phyloP scores from a whole-genome alignment of 106 monocot genomes.

The Dioscorea alata region DNA sequence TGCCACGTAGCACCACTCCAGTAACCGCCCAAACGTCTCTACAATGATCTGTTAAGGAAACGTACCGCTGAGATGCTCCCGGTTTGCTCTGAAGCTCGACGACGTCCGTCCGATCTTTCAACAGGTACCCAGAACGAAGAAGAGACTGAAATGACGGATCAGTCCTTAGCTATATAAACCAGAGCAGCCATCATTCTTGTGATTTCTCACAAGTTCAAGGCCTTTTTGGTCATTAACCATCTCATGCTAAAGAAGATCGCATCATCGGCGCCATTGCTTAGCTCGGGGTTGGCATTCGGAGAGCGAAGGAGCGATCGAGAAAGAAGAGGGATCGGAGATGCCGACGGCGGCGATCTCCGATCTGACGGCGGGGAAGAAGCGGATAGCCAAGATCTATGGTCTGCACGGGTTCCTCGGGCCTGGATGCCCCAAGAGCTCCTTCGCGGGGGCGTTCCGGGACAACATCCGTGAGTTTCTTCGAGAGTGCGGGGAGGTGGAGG shows the following conservation, averaged over 20 bases:
- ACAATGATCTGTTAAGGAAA: too few species aligned
- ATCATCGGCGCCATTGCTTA: background rate
- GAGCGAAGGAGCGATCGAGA: constrained; percentile 1
- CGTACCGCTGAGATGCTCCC: too few species aligned
- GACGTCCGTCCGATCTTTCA: too few species aligned
- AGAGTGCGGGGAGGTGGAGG: constrained; percentile 50
- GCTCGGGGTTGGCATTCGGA: background rate
- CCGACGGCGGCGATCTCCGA: constrained; percentile 14
- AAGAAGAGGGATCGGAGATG: constrained; percentile 1
- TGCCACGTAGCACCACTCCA: too few species aligned
- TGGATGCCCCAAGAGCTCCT: constrained; percentile 25
- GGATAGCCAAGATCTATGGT: constrained; percentile 36
- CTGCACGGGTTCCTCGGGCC: constrained; percentile 55
- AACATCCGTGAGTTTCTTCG: constrained; percentile 62
- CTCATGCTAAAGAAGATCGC: background rate
- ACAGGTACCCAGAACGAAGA: too few species aligned
- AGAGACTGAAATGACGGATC: too few species aligned
- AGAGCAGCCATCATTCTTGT: too few species aligned
- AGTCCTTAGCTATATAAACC: too few species aligned
- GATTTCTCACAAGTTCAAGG: too few species aligned
- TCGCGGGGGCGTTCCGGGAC: constrained; percentile 79
- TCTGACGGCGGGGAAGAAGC: constrained; percentile 5
- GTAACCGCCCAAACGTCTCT: too few species aligned
- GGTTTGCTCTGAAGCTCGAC: too few species aligned
- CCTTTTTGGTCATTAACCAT: background rate